Base-by-base conservation (phyloP, 1,284 basidiomycete genomes). In the Melampsora larici-populina region DNA sequence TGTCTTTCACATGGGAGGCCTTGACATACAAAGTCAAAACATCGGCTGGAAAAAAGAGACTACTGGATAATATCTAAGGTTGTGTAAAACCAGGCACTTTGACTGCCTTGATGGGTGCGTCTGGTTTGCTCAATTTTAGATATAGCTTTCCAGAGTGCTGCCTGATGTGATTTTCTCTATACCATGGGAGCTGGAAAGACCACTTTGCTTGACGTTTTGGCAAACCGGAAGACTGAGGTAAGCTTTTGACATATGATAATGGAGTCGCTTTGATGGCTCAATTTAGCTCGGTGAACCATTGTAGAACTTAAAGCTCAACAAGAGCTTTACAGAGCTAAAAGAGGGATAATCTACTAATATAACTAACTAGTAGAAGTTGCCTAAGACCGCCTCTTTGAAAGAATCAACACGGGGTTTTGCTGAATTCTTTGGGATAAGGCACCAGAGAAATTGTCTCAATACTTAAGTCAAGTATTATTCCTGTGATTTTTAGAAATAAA, bases 161-260 rank as follows among this genome's bases (percentile, higher is more conserved):
- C 0, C 80, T 86, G 31, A 86, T 86, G 86, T 43, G 69, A n/a
- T 78, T 60, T n/a, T 6, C 24, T 58, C 18, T 24, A 21, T 24
- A 24, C 21, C 55, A 46, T 17, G 31, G 74, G 81, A 64, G 83
- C 84, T 0, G 83, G 84, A 21, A 85, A 85, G 82, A 87, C 86
- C 0, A 86, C 86, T 0, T 85, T 94, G 0, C 86, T 95, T 69
- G 93, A 96, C 82, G 92, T 92, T 0, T 86, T 96, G 7, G 92
- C 93, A 0, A 88, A 91, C 79, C 89, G 93, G 18, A 88, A 88
- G n/a, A 87, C 87, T n/a, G 88, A 87, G 74, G 94, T 64, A 9
- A 64, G 63, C 6, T 31, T 33, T 36, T 36, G 43, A 46, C 9
- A 46, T 15, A 46, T 46, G 43, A 65, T 33, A 49, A 81, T 81